Evolutionary conservation across 192 early-diverging fungal species (phyloP).

Genomic region (Mortierella antarctica): DNA sequence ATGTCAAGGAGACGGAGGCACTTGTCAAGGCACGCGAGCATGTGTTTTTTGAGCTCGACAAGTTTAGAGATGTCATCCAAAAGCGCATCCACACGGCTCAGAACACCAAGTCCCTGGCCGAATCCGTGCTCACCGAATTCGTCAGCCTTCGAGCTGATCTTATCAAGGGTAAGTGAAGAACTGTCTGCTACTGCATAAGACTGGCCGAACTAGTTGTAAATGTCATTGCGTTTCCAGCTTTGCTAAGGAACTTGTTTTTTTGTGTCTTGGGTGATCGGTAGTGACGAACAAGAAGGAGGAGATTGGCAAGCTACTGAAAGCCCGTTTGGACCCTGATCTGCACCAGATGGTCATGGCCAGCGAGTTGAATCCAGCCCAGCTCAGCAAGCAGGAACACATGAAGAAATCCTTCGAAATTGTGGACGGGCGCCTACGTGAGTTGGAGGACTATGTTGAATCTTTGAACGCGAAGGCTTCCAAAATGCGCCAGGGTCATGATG

Average conservation of each 20-base stretch:
- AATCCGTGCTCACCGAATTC: constrained; percentile 19
- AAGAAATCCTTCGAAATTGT: constrained; percentile 28
- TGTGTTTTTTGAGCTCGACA: constrained; percentile 43
- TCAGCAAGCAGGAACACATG: constrained; percentile 28
- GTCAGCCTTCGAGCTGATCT: constrained; percentile 23
- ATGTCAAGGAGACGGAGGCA: constrained; percentile 40
- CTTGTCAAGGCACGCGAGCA: constrained; percentile 43
- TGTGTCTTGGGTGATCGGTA: background rate
- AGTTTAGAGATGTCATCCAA: constrained; percentile 24
- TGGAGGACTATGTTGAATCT: constrained; percentile 33
- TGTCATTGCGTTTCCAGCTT: background rate
- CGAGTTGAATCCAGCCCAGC: constrained; percentile 36
- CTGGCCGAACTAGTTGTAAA: background rate
- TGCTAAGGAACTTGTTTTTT: background rate
- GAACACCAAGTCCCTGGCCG: constrained; percentile 13
- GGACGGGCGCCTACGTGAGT: constrained; percentile 19
- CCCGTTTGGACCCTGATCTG: constrained; percentile 33
- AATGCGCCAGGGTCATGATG: constrained; percentile 31
- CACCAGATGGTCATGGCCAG: constrained; percentile 21
- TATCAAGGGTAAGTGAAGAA: constrained; percentile 30
- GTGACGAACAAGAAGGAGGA: constrained; percentile 41
- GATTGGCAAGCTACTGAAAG: constrained; percentile 24
- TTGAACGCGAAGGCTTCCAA: constrained; percentile 14
- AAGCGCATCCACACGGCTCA: constrained; percentile 35
- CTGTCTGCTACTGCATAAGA: too few species aligned